Evolutionary conservation across 805 yeast species (phyloP).

Genomic region (Zygosaccharomyces gambellarensis): DNA sequence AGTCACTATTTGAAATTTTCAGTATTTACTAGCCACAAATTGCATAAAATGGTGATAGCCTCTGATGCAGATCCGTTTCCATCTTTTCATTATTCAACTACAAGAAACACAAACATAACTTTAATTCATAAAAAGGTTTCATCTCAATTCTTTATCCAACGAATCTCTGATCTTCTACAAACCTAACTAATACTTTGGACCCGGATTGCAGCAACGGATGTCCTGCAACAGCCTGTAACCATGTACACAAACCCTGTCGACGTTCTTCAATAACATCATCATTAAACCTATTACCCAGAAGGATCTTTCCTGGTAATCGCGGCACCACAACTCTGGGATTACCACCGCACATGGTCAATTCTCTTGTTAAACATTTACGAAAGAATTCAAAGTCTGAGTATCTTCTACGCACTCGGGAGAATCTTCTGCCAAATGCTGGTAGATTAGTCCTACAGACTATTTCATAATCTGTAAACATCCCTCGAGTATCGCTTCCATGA

Average conservation of each 20-base stretch:
- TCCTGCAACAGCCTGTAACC: slow-evolving; percentile 75
- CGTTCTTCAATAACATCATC: slow-evolving; percentile 81
- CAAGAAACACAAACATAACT: neutral
- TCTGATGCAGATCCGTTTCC: neutral
- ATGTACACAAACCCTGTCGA: slow-evolving; percentile 76
- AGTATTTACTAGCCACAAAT: too few relatives aligned
- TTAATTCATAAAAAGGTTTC: too few relatives aligned
- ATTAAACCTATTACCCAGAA: slow-evolving; percentile 64
- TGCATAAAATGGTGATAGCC: neutral
- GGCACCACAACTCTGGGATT: slow-evolving; percentile 70
- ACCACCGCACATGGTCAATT: slow-evolving; percentile 44
- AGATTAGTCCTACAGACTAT: slow-evolving; percentile 84
- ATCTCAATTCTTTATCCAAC: slow-evolving; percentile 18
- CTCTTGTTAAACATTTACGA: slow-evolving; percentile 66
- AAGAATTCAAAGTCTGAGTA: slow-evolving; percentile 87
- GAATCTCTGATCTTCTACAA: slow-evolving; percentile 72
- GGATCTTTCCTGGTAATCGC: slow-evolving; percentile 82
- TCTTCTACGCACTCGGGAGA: slow-evolving; percentile 71
- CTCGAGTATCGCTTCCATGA: slow-evolving; percentile 39
- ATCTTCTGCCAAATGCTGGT: slow-evolving; percentile 70
- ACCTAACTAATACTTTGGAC: slow-evolving; percentile 67
- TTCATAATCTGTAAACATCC: slow-evolving; percentile 88
- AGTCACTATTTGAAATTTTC: too few relatives aligned
- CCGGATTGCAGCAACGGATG: slow-evolving; percentile 93
- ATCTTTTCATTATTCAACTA: neutral